Evolutionary conservation across 2,329 filamentous ascomycete genomes (phyloP), one percentile per base, ranked within the genome.

Genomic region (Penicillium nordicum): DNA sequence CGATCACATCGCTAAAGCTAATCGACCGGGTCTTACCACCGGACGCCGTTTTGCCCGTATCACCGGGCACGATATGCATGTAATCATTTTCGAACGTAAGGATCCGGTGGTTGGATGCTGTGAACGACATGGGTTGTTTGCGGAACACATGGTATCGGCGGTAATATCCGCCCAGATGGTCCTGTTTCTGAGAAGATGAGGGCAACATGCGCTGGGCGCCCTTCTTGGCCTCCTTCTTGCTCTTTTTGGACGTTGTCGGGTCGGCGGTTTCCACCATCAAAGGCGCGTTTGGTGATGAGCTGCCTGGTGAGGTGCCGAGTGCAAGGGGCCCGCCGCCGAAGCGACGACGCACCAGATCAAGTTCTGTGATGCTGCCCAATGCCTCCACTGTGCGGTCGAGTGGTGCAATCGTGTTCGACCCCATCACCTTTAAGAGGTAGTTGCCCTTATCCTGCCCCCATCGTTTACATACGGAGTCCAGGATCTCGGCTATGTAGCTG

Each of bases 401-500:
- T 1, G 84, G 85, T 1, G 84, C 85, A 37, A 87, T 80, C 1
- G 84, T 87, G 53, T 84, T 84, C 14, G 84, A 85, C 10, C 82
- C 82, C 60, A 80, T 80, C 9, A 88, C 83, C 71, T 86, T 86
- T 55, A 88, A 78, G 23, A 86, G 76, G 63, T 84, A 85, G 21
- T 85, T 79, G 1, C 80, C 84, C 68, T 86, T 87, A 67, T 88
- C 85, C n/a, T 87, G 74, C 3, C 82, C 80, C 66, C 86, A 81
- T 59, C 83, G 78, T 57, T 83, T 82, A 71, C 85, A 87, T 1
- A 84, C 82, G 40, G 80, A 79, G 61, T 87, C 84, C 58, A 88
- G 80, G 47, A 88, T 79, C 67, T 88, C 85, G n/a, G 84, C 85
- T 57, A 88, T 84, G 66, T 88, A 88, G 44, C 83, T 86, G 63